Percentiles rank a stretch among this genome's conserved stretches.
Evolutionary conservation across 139 green algal genomes (phyloP).

Genomic region (Chlamydomonas urium): DNA sequence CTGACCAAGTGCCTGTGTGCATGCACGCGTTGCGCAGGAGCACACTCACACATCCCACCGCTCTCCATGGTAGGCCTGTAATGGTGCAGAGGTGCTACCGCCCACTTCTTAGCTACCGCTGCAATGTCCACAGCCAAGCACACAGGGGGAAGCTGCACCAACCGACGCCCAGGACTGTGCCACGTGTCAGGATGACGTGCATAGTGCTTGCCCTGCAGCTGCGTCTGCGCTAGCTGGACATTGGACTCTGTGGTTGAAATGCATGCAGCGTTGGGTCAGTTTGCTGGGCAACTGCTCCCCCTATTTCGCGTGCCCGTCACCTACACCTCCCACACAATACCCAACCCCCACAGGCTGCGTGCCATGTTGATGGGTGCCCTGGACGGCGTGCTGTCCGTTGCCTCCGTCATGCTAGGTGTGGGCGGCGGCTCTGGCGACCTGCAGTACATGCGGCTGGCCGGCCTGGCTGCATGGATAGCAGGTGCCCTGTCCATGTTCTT

Average conservation of each 20-base stretch:
- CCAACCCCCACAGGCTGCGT: constrained; percentile 6
- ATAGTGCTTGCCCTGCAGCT: too few relatives aligned
- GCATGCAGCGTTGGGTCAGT: too few relatives aligned
- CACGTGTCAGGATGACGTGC: too few relatives aligned
- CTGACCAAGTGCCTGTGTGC: neutral
- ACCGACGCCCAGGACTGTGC: too few relatives aligned
- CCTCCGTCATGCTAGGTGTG: constrained; percentile 68
- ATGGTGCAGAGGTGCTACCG: neutral
- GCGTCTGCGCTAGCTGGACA: too few relatives aligned
- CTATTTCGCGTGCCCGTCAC: too few relatives aligned
- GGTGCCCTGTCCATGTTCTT: constrained; percentile 51
- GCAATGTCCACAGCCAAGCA: too few relatives aligned
- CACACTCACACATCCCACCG: constrained; percentile 1
- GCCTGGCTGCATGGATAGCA: constrained; percentile 62
- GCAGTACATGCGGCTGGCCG: constrained; percentile 37
- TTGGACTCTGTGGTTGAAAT: too few relatives aligned
- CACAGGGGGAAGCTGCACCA: too few relatives aligned
- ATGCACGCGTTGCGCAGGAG: neutral
- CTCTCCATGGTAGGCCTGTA: neutral
- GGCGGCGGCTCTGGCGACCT: constrained; percentile 25
- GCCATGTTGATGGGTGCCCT: constrained; percentile 12
- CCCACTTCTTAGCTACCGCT: too few relatives aligned
- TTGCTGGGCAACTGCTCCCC: too few relatives aligned
- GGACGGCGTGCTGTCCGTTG: constrained; percentile 24
- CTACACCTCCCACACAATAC: too few relatives aligned